Base-by-base conservation (phyloP, 225 moss, liverwort and hornwort species). In the Straminergon stramineum region DNA sequence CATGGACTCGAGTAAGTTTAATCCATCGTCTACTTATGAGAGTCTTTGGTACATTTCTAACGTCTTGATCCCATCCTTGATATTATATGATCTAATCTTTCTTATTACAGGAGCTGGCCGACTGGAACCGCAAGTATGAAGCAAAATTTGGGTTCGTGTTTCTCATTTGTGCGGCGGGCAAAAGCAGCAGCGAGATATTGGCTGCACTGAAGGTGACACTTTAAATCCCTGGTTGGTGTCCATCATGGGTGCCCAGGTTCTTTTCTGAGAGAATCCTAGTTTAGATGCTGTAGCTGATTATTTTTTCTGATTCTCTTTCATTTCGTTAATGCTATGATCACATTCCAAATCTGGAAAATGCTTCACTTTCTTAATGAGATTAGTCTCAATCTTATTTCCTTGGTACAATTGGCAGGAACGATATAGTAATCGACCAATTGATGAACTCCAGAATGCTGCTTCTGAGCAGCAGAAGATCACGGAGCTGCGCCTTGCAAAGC, bases 391-490 rank as follows among this genome's bases (percentile, higher is more conserved):
- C 75, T 65, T 51, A 41, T 88, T 71, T 84, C 45, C 21, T 78
- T 84, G 74, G 24, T 58, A 56, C 41, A 69, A 39, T 61, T 71
- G 79, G 82, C 94, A 98, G 98, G 90, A 84, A 65, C 96, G 99
- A 62, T 99, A 86, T n/a, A 62, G 75, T 73, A 97, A 96, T 78
- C 94, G 92, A 78, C 96, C 96, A 51, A 90, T 94, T 71, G 92
- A 94, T 58, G 99, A 99, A 91, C 91, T 99, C 68, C 94, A 95
- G 82, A 93, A 93, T 45, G 99, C 99, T 89, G 99, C 97, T 88
- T 91, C 91, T 86, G 97, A 99, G 91, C 99, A 97, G 91, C 97
- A 97, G 84, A 97, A 97, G 87, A 97, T 99, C 81, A 97, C 97
- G 39, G 97, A 99, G 90, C 90, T 97, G 37, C 97, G 97, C 48